Conservation (phyloP, 2,329 filamentous ascomycete species). For the Xylariomycetidae sp. region DNA sequence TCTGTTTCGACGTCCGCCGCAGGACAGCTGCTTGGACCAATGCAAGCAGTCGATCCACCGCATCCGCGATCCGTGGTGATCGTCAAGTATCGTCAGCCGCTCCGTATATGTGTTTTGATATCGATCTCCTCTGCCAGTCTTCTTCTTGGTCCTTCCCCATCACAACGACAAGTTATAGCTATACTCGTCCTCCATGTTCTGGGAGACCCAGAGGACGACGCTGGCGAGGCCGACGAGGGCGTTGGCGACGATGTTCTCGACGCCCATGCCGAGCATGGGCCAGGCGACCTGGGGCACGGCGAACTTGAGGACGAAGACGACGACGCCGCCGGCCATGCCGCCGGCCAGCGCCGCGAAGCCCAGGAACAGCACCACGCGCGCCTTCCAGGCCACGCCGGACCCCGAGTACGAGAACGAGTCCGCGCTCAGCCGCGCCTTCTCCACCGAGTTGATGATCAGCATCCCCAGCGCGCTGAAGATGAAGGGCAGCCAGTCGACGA, state of each 20-base stretch:
- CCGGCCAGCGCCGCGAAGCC: conserved; percentile 61
- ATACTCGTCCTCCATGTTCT: conserved; percentile 70
- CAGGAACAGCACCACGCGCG: conserved; percentile 60
- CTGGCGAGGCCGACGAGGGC: conserved; percentile 56
- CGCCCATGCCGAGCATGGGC: conserved; percentile 58
- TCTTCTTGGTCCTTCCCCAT: conserved; percentile 3
- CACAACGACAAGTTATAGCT: conserved; percentile 60
- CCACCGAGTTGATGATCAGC: conserved; percentile 66
- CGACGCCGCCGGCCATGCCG: conserved; percentile 64
- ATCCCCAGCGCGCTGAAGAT: conserved; percentile 62
- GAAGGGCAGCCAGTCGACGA: conserved; percentile 64
- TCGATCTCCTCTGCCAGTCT: too few species aligned
- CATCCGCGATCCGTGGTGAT: too few species aligned
- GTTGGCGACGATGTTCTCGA: conserved; percentile 62
- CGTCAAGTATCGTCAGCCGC: neutral
- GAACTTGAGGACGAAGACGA: conserved; percentile 61
- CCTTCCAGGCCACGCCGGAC: conserved; percentile 61
- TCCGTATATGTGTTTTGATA: neutral
- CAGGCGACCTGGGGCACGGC: conserved; percentile 50
- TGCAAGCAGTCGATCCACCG: too few species aligned
- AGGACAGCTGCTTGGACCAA: too few species aligned
- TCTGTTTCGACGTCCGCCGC: too few species aligned
- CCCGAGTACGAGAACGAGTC: conserved; percentile 59
- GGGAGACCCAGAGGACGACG: conserved; percentile 61
- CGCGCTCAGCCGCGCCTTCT: conserved; percentile 58